Evolutionary conservation across 2,329 filamentous ascomycete species (phyloP).

Genomic region (Stromatinia cepivora): DNA sequence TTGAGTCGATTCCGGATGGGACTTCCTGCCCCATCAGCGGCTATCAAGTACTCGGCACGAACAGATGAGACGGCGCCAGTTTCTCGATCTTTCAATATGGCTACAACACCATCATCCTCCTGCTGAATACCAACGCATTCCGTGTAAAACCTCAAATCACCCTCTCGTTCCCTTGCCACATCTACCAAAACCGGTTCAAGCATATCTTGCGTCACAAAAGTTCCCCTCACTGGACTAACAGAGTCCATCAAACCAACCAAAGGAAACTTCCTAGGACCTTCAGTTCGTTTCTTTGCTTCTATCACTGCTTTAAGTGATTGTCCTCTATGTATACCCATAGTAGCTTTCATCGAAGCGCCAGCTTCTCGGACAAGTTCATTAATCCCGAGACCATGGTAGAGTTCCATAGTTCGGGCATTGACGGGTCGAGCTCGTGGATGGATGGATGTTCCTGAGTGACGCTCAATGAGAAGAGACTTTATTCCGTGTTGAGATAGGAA

Average conservation of each 20-base stretch:
- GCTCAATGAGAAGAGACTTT: slow-evolving; percentile 43
- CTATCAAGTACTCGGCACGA: slow-evolving; percentile 43
- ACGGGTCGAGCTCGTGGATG: slow-evolving; percentile 45
- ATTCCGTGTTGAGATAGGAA: slow-evolving; percentile 42
- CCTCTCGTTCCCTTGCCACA: slow-evolving; percentile 40
- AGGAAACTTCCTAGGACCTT: slow-evolving; percentile 31
- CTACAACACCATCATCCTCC: slow-evolving; percentile 36
- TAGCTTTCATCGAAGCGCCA: slow-evolving; percentile 31
- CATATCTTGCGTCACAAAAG: slow-evolving; percentile 44
- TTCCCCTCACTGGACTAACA: slow-evolving; percentile 33
- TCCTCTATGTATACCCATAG: slow-evolving; percentile 30
- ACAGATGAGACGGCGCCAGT: slow-evolving; percentile 28
- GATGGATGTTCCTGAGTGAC: slow-evolving; percentile 41
- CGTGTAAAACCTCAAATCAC: slow-evolving; percentile 42
- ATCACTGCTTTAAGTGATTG: slow-evolving; percentile 30
- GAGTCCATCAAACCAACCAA: not conserved
- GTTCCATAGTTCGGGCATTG: slow-evolving; percentile 45
- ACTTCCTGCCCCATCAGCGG: slow-evolving; percentile 43
- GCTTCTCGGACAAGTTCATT: slow-evolving; percentile 33
- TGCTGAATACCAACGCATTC: slow-evolving; percentile 35
- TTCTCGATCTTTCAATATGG: slow-evolving; percentile 31
- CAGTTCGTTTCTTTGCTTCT: slow-evolving; percentile 28
- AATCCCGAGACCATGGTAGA: slow-evolving; percentile 40
- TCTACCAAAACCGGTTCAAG: slow-evolving; percentile 45
- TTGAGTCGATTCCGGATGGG: slow-evolving; percentile 37